Base-by-base conservation (phyloP, 164 flowering plant species). In the Aristolochia contorta region DNA sequence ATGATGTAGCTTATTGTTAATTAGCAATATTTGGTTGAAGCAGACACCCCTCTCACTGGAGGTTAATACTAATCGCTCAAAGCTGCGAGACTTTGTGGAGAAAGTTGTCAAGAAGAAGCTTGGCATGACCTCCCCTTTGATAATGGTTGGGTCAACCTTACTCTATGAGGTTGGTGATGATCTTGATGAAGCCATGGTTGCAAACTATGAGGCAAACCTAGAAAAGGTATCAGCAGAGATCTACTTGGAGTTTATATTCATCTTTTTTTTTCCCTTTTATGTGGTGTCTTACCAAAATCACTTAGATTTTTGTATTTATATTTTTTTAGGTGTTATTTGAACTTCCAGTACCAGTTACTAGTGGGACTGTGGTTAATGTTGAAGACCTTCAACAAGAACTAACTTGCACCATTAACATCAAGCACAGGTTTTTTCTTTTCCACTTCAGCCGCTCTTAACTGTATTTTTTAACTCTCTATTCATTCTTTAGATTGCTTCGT, bases 161-260 rank as follows among this genome's bases (percentile, higher is more conserved):
- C 83, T 94, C 22, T 94, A 82, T 78, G 99, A 94, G 77, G 87
- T 79, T 71, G 99, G 99, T 58, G 99, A 94, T 69, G 99, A 84
- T 71, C 91, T 90, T 64, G 97, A 89, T 16, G 81, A 85, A 69
- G 87, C 63, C 60, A 71, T 74, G 83, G 87, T 75, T 6, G 84
- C 86, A 52, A 86, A 72, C 72, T 91, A 91, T 77, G 75, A 74
- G 27, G 78, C 84, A 30, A 91, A 86, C 65, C 87, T 85, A 69
- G 95, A 89, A n/a, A 91, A 89, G 91, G 95, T 89, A 61, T 60
- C 13, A 37, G 13, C 16, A 18, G 23, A 47, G 23, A 60, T 53
- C 43, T 16, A 21, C 45, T 65, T 69, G 43, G 7, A 37, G 12
- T 51, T 23, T 60, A 32, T 60, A 25, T 52, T 33, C 27, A 16